These are phyloP conservation scores for Leccinum subatratum DNA, from an alignment of 1,284 basidiomycete genomes.

Conservation along the genomic window DNA sequence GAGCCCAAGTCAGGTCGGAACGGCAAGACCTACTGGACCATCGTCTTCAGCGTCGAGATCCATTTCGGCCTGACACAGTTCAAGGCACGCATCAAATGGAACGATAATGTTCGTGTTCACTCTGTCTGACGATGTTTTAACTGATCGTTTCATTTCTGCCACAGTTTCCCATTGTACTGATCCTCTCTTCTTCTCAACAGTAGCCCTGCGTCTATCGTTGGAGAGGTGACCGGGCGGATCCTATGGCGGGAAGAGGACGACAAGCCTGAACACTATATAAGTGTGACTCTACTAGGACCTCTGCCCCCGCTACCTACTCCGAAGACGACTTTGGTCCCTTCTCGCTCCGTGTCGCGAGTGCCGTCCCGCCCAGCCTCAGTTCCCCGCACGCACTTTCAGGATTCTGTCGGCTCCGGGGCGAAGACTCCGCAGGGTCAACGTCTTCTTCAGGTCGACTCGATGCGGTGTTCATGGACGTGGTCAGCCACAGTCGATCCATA, in stretches of 20 bases:
- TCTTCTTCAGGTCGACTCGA: constrained; percentile 19
- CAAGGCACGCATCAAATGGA: constrained; percentile 74
- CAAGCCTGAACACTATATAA: too few relatives aligned
- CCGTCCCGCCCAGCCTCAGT: constrained; percentile 30
- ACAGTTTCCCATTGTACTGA: constrained; percentile 3
- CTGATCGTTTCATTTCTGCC: constrained; percentile 12
- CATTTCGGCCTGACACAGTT: constrained; percentile 78
- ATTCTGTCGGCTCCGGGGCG: constrained; percentile 27
- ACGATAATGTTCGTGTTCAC: constrained; percentile 54
- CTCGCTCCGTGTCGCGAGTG: constrained; percentile 28
- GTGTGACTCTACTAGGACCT: too few relatives aligned
- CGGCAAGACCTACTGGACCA: constrained; percentile 72
- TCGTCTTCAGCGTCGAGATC: constrained; percentile 75
- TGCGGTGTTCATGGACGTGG: constrained; percentile 20
- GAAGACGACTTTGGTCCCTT: constrained; percentile 46
- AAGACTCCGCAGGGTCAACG: constrained; percentile 27
- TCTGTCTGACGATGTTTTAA: constrained; percentile 4
- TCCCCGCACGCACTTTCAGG: constrained; percentile 30
- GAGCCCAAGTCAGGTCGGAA: constrained; percentile 58
- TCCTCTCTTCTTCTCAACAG: constrained; percentile 33
- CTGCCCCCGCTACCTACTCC: constrained; percentile 42
- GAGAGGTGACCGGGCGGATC: too few relatives aligned
- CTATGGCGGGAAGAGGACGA: too few relatives aligned
- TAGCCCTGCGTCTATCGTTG: constrained; percentile 71
- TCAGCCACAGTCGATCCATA: constrained; percentile 24